phyloP scores from a whole-genome alignment of 176 grass and related monocot species.

The Thinopyrum elongatum region DNA sequence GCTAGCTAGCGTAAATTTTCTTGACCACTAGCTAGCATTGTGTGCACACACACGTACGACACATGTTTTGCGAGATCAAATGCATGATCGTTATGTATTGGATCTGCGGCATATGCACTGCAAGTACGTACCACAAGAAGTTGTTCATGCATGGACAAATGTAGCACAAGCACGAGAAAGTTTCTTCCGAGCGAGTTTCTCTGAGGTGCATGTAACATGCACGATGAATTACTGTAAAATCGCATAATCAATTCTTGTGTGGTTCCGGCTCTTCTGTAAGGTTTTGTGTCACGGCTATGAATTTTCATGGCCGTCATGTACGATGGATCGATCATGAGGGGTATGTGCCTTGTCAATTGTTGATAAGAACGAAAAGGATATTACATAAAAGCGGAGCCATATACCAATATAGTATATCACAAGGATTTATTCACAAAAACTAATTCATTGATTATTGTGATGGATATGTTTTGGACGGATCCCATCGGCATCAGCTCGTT shows the following conservation, averaged over 20 bases:
- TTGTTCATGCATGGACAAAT: neutral
- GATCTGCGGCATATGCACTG: neutral
- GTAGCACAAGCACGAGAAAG: neutral
- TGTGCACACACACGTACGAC: neutral
- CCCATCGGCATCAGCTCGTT: neutral
- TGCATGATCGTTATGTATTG: neutral
- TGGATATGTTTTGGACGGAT: neutral
- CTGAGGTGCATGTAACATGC: no score
- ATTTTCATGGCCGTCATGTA: no score
- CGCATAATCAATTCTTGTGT: no score
- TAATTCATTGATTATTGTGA: neutral
- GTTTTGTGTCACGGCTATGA: no score
- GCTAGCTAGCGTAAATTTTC: neutral
- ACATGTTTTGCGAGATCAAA: neutral
- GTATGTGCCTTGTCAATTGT: no score
- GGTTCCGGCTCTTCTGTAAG: no score
- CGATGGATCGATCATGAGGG: no score
- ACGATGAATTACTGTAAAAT: neutral
- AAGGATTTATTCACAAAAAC: no score
- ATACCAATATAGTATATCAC: no score
- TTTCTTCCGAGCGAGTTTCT: neutral
- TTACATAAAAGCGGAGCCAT: neutral
- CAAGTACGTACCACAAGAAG: neutral
- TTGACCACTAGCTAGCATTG: slow-evolving; percentile 1
- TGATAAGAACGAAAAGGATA: no score